Evolutionary conservation across 208 protist species (phyloP).

Genomic region (Trypanosoma lewisi): DNA sequence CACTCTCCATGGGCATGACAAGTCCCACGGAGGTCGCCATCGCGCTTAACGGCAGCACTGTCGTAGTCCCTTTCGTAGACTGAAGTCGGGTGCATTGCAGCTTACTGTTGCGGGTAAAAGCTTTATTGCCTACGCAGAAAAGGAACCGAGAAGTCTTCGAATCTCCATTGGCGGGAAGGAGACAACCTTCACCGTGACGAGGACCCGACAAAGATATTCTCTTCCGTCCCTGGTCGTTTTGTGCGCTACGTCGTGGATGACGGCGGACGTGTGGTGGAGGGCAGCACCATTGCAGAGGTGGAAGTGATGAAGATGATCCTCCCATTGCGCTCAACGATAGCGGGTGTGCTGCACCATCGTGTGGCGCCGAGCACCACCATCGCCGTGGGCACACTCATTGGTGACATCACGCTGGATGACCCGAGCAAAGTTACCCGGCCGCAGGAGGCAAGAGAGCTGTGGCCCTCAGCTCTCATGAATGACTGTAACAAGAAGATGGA

Average conservation of each 20-base stretch:
- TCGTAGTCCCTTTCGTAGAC: conserved; percentile 72
- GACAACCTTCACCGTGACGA: conserved; percentile 91
- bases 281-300: conserved; percentile 92
- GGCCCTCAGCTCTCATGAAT: conserved; percentile 50
- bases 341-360: conserved; percentile 76
- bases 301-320: conserved; percentile 99
- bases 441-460: conserved; percentile 55
- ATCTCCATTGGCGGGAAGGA: conserved; percentile 91
- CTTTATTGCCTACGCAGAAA: conserved; percentile 90
- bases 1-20: conserved; percentile 47
- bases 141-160: conserved; percentile 90
- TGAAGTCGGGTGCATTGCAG: conserved; percentile 82
- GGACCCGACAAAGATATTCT: conserved; percentile 94
- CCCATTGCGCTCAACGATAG: conserved; percentile 77
- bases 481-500: conserved; percentile 44
- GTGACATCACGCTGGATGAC: conserved; percentile 92
- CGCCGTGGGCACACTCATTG: conserved; percentile 91
- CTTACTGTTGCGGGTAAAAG: conserved; percentile 69
- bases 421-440: conserved; percentile 76
- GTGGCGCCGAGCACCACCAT: conserved; percentile 90
- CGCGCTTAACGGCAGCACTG: conserved; percentile 66
- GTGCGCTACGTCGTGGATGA: conserved; percentile 94
- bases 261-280: conserved; percentile 86
- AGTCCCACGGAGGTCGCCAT: conserved; percentile 66
- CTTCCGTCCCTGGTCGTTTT: conserved; percentile 93